These are phyloP conservation scores for Carex arenaria DNA, from an alignment of 202 grass and related monocot species.

Conservation along the genomic window DNA sequence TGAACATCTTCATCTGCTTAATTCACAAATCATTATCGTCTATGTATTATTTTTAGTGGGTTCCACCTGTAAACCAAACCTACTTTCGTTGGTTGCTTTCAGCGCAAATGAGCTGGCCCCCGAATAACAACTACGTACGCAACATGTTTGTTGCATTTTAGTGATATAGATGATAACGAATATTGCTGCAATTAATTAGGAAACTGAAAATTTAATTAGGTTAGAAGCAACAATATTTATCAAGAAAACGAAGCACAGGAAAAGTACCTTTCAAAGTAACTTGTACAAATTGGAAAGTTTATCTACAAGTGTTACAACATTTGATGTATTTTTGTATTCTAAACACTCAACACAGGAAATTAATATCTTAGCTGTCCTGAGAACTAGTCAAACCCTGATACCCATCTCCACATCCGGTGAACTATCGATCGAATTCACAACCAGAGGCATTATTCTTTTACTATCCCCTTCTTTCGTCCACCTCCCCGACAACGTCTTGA, in stretches of 20 bases:
- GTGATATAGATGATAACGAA: too few species aligned
- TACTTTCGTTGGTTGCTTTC: not conserved
- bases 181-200: too few species aligned
- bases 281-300: not conserved
- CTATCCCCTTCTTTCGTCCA: constrained; percentile 20
- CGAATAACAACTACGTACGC: not conserved
- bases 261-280: not conserved
- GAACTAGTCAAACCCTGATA: not conserved
- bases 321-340: not conserved
- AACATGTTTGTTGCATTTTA: too few species aligned
- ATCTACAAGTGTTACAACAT: not conserved
- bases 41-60: not conserved
- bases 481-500: constrained; percentile 12
- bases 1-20: too few species aligned
- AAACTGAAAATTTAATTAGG: not conserved
- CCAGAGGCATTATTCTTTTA: constrained; percentile 1
- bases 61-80: not conserved
- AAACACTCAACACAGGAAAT: not conserved
- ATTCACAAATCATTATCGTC: too few species aligned
- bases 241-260: not conserved
- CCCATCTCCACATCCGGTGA: not conserved
- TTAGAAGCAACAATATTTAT: constrained; percentile 1
- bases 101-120: not conserved
- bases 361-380: not conserved
- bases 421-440: not conserved